Evolutionary conservation across 768 basidiomycete species (phyloP).

Genomic region (Kockovaella imperatae): DNA sequence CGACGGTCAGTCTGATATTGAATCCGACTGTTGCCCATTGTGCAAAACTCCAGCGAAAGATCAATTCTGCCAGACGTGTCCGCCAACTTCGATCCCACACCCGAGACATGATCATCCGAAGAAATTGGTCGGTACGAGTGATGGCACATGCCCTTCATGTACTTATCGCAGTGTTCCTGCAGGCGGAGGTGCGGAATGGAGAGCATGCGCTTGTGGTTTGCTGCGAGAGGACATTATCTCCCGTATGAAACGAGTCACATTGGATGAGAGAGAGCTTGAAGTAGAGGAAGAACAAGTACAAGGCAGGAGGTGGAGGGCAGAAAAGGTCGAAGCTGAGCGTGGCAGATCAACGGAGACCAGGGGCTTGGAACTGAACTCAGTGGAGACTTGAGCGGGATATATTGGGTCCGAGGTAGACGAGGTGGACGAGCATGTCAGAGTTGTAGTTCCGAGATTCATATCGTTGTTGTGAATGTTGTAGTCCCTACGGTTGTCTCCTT

Average conservation of each 20-base stretch:
- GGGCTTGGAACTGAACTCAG: no score
- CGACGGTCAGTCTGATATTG: neutral
- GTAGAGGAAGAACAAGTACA: neutral
- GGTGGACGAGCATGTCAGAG: no score
- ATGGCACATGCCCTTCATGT: neutral
- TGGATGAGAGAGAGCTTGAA: neutral
- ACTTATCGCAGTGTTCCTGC: neutral
- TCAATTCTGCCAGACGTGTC: slow-evolving; percentile 1
- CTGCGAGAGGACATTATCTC: neutral
- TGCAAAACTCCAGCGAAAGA: neutral
- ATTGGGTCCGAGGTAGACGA: no score
- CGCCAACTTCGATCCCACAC: neutral
- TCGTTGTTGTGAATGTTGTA: no score
- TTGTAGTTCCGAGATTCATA: no score
- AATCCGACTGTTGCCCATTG: neutral
- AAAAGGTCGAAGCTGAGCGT: neutral
- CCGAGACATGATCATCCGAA: neutral
- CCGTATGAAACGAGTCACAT: neutral
- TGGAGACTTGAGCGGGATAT: no score
- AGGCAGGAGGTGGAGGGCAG: neutral
- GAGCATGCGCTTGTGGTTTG: slow-evolving; percentile 1
- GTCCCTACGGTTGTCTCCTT: no score
- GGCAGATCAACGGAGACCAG: neutral
- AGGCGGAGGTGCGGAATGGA: neutral
- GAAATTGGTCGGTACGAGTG: neutral